Evolutionary conservation across 768 basidiomycete genomes (phyloP).

Genomic region (Rhodotorula kratochvilovae): DNA sequence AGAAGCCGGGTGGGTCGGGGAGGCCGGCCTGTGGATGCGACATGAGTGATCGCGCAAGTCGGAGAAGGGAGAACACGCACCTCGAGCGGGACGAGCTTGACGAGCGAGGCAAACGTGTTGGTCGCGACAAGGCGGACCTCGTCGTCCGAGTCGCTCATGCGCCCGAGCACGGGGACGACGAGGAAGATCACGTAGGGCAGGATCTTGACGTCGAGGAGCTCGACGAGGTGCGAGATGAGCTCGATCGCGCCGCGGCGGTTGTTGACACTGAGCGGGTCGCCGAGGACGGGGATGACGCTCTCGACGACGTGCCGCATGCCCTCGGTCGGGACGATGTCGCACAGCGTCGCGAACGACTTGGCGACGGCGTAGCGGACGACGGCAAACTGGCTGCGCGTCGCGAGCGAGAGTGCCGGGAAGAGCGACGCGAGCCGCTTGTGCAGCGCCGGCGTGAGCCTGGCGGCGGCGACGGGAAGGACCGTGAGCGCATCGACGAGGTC

Average conservation of each 20-base stretch:
- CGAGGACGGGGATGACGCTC: conserved; percentile 70
- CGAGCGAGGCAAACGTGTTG: conserved; percentile 92
- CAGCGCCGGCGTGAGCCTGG: conserved; percentile 66
- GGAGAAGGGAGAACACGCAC: conserved; percentile 51
- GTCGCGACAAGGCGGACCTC: conserved; percentile 88
- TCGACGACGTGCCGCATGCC: conserved; percentile 90
- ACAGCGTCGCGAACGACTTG: conserved; percentile 78
- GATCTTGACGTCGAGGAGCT: conserved; percentile 84
- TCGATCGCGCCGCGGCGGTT: conserved; percentile 88
- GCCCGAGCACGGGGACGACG: conserved; percentile 88
- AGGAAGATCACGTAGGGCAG: conserved; percentile 95
- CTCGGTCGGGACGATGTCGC: conserved; percentile 74
- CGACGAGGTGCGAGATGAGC: conserved; percentile 84
- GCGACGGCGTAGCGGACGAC: conserved; percentile 86
- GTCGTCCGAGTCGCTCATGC: conserved; percentile 93
- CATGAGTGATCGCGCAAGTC: not conserved
- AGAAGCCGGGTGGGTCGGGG: conserved; percentile 92
- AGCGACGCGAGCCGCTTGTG: conserved; percentile 65
- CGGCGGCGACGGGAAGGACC: conserved; percentile 74
- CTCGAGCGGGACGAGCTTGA: conserved; percentile 98
- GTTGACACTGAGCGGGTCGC: conserved; percentile 66
- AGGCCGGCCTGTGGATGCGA: conserved; percentile 66
- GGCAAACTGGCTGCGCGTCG: conserved; percentile 78
- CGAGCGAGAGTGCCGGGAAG: conserved; percentile 70
- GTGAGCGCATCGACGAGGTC: conserved; percentile 89